phyloP scores from a whole-genome alignment of 495 filamentous ascomycete species.

The Durotheca rogersii region DNA sequence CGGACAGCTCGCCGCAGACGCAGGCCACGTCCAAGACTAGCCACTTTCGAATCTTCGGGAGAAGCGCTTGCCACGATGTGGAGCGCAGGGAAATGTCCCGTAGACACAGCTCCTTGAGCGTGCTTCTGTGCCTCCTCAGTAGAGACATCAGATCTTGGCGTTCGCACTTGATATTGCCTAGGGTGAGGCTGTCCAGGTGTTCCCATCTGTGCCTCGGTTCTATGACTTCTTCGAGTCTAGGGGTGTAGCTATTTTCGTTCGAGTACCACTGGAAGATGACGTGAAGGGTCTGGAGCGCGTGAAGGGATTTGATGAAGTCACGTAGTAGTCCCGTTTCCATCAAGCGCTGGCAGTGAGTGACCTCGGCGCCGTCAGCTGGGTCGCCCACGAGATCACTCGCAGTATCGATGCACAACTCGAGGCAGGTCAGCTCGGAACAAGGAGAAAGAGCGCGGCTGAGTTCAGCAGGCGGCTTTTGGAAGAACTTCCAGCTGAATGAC shows the following conservation, averaged over 20 bases:
- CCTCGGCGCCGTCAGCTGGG: background rate
- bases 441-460: slow-evolving; percentile 4
- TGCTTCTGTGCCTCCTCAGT: slow-evolving; percentile 17
- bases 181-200: slow-evolving; percentile 11
- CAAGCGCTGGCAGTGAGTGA: slow-evolving; percentile 5
- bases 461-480: slow-evolving; percentile 14
- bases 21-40: slow-evolving; percentile 13
- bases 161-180: slow-evolving; percentile 16
- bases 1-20: slow-evolving; percentile 14
- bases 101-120: slow-evolving; percentile 11
- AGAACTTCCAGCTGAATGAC: slow-evolving; percentile 8
- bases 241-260: slow-evolving; percentile 1
- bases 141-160: slow-evolving; percentile 21
- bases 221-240: slow-evolving; percentile 18
- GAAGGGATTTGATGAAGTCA: slow-evolving; percentile 16
- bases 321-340: slow-evolving; percentile 14
- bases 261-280: slow-evolving; percentile 10
- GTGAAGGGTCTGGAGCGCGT: slow-evolving; percentile 8
- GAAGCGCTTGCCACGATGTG: slow-evolving; percentile 16
- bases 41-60: slow-evolving; percentile 13
- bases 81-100: slow-evolving; percentile 4
- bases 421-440: slow-evolving; percentile 13
- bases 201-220: slow-evolving; percentile 17
- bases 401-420: slow-evolving; percentile 18
- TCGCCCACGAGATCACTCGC: background rate